A percentile compares a stretch with the other conserved stretches of the same genome.
Conservation (phyloP, 2,329 filamentous ascomycete species). For the Aspergillus felis region DNA sequence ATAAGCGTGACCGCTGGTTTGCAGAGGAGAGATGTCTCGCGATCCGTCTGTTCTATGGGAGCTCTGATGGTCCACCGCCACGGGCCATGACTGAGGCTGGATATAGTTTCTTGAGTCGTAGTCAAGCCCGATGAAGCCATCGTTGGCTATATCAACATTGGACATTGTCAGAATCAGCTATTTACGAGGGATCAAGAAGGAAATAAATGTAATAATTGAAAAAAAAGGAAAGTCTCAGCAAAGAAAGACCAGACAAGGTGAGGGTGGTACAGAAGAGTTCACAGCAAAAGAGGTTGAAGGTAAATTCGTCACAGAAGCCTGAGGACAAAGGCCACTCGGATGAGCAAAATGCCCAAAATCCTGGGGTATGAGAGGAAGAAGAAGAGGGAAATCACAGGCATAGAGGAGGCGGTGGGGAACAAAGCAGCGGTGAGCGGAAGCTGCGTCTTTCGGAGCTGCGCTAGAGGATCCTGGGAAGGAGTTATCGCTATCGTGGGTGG, state of each 20-base stretch:
- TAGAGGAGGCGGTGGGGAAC: slow-evolving; percentile 39
- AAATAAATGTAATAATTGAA: slow-evolving; percentile 9
- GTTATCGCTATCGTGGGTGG: slow-evolving; percentile 18
- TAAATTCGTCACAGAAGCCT: slow-evolving; percentile 19
- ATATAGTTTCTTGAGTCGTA: slow-evolving; percentile 47
- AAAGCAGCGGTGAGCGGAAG: slow-evolving; percentile 42
- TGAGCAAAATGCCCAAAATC: slow-evolving; percentile 29
- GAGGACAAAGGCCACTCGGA: slow-evolving; percentile 23
- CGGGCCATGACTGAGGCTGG: slow-evolving; percentile 41
- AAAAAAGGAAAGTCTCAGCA: slow-evolving; percentile 5
- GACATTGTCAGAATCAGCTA: slow-evolving; percentile 32
- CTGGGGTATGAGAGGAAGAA: slow-evolving; percentile 25
- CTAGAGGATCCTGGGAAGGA: slow-evolving; percentile 33
- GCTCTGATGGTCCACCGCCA: slow-evolving; percentile 41
- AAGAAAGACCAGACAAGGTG: slow-evolving; percentile 4
- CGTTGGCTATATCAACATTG: slow-evolving; percentile 42
- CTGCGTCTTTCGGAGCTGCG: slow-evolving; percentile 30
- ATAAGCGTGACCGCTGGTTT: slow-evolving; percentile 41
- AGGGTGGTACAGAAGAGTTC: slow-evolving; percentile 18
- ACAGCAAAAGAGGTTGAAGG: slow-evolving; percentile 11
- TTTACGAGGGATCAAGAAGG: slow-evolving; percentile 16
- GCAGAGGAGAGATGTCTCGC: slow-evolving; percentile 42
- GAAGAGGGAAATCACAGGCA: slow-evolving; percentile 28
- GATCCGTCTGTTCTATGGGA: slow-evolving; percentile 33
- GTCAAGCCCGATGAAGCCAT: slow-evolving; percentile 46